These are phyloP conservation scores for Boletus mariae DNA, from an alignment of 1,284 basidiomycete species.

Conservation along the genomic window DNA sequence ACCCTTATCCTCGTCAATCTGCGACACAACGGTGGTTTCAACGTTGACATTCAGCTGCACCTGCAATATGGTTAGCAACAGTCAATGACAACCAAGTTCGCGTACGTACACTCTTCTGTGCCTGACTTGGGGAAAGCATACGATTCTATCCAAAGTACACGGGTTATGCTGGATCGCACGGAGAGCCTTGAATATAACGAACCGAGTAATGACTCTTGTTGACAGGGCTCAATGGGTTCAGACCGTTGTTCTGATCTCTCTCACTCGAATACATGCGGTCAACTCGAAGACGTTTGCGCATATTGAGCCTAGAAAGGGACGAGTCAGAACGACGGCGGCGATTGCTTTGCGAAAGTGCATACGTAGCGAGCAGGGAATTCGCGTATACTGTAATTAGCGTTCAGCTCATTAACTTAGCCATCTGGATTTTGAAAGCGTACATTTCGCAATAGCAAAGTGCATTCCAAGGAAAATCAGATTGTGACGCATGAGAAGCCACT, in stretches of 20 bases:
- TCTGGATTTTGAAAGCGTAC: conserved; percentile 24
- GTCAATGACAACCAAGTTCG: neutral
- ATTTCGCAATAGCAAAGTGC: conserved; percentile 51
- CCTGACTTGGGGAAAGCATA: conserved; percentile 18
- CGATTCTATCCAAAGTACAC: conserved; percentile 18
- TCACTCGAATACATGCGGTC: conserved; percentile 29
- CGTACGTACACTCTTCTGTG: conserved; percentile 22
- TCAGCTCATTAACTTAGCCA: neutral
- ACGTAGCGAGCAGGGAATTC: conserved; percentile 34
- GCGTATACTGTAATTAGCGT: conserved; percentile 23
- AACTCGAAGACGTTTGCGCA: conserved; percentile 29
- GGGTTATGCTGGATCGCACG: neutral
- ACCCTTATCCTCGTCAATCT: conserved; percentile 28
- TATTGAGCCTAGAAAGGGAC: conserved; percentile 23
- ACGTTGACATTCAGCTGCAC: conserved; percentile 34
- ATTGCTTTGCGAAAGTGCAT: neutral
- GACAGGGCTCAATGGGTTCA: conserved; percentile 15
- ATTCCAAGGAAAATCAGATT: conserved; percentile 48
- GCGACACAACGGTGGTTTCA: conserved; percentile 33
- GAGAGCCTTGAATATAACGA: neutral
- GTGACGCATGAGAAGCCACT: conserved; percentile 47
- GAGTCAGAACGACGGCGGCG: neutral
- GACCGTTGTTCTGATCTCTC: conserved; percentile 19
- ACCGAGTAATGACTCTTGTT: conserved; percentile 27
- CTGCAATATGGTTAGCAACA: neutral